Base-by-base conservation (phyloP, 2,329 filamentous ascomycete genomes). In the Ophiocordyceps robertsii region DNA sequence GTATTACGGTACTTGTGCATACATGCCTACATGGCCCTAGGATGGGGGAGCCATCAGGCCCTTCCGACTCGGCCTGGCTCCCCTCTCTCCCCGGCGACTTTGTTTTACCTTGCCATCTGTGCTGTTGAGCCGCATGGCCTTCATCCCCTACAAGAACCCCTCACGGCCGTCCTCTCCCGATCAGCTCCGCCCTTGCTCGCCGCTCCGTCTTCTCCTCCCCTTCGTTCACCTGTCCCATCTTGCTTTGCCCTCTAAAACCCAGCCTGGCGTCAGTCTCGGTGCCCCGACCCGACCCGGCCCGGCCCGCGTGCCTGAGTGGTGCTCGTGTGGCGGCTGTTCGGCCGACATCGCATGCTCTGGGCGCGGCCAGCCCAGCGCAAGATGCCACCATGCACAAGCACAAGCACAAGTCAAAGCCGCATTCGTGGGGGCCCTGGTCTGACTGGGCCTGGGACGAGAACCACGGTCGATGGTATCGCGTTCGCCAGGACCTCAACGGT, bases 341-440 rank as follows among this genome's bases (percentile, higher is more conserved):
- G 29, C 24, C 30, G 30, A n/a, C 37, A 7, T 39, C 21, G 38
- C 43, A 30, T 24, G 19, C n/a, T 42, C 38, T 39, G 38, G 40
- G 40, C 21, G 19, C 32, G n/a, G 43, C 43, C 37, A 39, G 41
- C 40, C 44, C 43, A 40, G 44, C 44, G 42, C 50, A 55, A 49
- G 44, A 56, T 55, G 53, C 50, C 43, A 54, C 40, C 41, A 57
- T 57, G 55, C 53, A 52, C 41, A 55, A 54, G 46, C 52, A 53
- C 44, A 56, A 53, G 39, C 46, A 49, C 36, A 56, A 54, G 43
- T 51, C 52, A 21, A 54, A 53, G 48, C 40, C 51, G 42, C 49
- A 52, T 39, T 29, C 32, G 33, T 57, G 53, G 53, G 49, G 52
- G 37, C 44, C 45, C 27, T 57, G 52, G 53, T 55, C 54, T 17